Percentiles rank a stretch among this genome's conserved stretches.
Conservation (phyloP, 345 rosid genomes). For the Psidium guajava region DNA sequence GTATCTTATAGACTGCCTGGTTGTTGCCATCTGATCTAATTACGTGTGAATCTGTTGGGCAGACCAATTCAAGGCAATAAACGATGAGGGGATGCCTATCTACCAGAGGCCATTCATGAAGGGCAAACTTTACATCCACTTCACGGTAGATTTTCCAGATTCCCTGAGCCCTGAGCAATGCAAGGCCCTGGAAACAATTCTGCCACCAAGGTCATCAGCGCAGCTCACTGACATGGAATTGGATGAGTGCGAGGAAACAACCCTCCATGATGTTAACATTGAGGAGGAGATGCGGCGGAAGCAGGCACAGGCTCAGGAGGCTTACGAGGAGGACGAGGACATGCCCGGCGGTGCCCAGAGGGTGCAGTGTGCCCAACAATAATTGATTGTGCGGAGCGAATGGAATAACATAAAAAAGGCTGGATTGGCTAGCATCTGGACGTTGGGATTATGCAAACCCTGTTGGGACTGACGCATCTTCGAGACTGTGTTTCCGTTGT, state of each 20-base stretch:
- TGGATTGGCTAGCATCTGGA: neutral
- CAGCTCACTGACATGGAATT: constrained; percentile 45
- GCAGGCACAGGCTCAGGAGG: constrained; percentile 45
- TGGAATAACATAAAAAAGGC: neutral
- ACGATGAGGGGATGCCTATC: constrained; percentile 54
- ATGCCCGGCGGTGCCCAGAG: constrained; percentile 46
- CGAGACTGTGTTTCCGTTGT: neutral
- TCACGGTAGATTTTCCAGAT: constrained; percentile 56
- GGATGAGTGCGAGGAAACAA: constrained; percentile 67
- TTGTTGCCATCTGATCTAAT: neutral
- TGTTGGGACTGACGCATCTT: neutral
- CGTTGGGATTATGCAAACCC: neutral
- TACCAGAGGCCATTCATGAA: constrained; percentile 55
- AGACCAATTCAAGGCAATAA: constrained; percentile 43
- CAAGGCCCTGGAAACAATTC: constrained; percentile 33
- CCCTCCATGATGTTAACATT: constrained; percentile 50
- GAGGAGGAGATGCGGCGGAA: constrained; percentile 52
- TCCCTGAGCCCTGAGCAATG: constrained; percentile 37
- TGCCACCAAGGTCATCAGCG: constrained; percentile 26
- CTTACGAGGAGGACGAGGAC: constrained; percentile 60
- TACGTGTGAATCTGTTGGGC: neutral
- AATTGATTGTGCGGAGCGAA: neutral
- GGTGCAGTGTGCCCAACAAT: constrained; percentile 75
- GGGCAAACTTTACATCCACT: constrained; percentile 52
- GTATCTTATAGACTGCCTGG: neutral